A percentile compares a stretch with the other conserved stretches of the same genome.
Evolutionary conservation across 1,284 basidiomycete genomes (phyloP).

Genomic region (Coniferiporia weirii): DNA sequence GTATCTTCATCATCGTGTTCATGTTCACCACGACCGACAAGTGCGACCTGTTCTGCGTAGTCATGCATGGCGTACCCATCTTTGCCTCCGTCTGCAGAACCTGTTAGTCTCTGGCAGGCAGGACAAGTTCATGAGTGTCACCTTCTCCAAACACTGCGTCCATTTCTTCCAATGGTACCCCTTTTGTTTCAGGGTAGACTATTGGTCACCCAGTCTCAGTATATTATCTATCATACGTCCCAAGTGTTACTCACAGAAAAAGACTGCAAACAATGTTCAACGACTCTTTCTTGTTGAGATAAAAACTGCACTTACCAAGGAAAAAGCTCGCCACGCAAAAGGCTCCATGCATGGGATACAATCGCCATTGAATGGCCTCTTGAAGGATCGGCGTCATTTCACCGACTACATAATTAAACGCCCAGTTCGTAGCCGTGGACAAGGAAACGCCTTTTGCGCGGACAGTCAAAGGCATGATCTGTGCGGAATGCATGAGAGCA

Average conservation of each 20-base stretch:
- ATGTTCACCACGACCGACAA: conserved; percentile 14
- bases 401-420: conserved; percentile 88
- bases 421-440: conserved; percentile 40
- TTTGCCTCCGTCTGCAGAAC: conserved; percentile 3
- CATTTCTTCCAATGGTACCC: conserved; percentile 79
- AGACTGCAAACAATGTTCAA: neutral
- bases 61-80: conserved; percentile 11
- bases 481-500: conserved; percentile 12
- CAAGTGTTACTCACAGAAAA: conserved; percentile 6
- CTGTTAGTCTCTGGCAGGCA: neutral
- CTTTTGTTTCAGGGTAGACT: conserved; percentile 83
- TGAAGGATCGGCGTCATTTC: conserved; percentile 87
- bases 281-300: conserved; percentile 54
- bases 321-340: conserved; percentile 89
- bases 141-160: conserved; percentile 80
- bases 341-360: conserved; percentile 96
- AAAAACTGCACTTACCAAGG: conserved; percentile 49
- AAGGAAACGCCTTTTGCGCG: conserved; percentile 89
- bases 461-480: conserved; percentile 90
- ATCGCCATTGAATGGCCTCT: conserved; percentile 85
- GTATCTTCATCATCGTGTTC: conserved; percentile 16
- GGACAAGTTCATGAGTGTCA: conserved; percentile 23
- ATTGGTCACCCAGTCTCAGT: conserved; percentile 17
- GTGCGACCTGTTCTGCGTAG: conserved; percentile 14
- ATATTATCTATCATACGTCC: conserved; percentile 8